Base-by-base conservation (phyloP, 306 rosid genomes). In the Rosa multiflora region DNA sequence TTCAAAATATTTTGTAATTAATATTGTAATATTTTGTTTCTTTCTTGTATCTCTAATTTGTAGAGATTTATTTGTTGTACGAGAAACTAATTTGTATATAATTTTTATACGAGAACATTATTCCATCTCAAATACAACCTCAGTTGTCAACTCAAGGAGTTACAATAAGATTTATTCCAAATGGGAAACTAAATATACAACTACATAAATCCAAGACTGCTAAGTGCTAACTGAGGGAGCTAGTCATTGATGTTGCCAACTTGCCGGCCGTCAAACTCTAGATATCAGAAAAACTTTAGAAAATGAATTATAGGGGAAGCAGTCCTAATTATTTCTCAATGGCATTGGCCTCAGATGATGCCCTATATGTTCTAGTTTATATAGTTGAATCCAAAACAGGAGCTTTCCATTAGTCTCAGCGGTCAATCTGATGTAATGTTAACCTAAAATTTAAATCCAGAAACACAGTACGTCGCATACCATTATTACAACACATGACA, bases 351-450 rank as follows among this genome's bases (percentile, higher is more conserved):
- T 42, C 78, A 58, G 78, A 58, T 74, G 42, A 55, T 8, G 42
- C 78, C 75, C 68, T 35, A n/a, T 39, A 67, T 17, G 5, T 74
- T 40, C 69, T 21, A 40, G 68, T 7, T 5, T 35, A 20, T 40
- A 74, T 74, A 12, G 51, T 74, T 48, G 68, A 58, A 74, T 39
- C 10, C 39, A 55, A n/a, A 74, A 74, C 23, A 56, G 77, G 52
- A n/a, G 35, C 51, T 53, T 14, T 23, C 29, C 5, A n/a, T n/a
- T 39, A 39, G 67, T 56, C 68, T 6, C 21, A n/a, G 37, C 21
- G 21, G 68, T 40, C 78, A 74, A 52, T 52, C 52, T 56, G 67
- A 56, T 74, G 68, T 40, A 40, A 74, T 55, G n/a, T 73, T 73
- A 39, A 73, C 77, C 67, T 55, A 73, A 73, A 55, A 62, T 53